These are phyloP conservation scores for Pseudogymnoascus sp. DNA, from an alignment of 2,329 filamentous ascomycete species.

Conservation along the genomic window DNA sequence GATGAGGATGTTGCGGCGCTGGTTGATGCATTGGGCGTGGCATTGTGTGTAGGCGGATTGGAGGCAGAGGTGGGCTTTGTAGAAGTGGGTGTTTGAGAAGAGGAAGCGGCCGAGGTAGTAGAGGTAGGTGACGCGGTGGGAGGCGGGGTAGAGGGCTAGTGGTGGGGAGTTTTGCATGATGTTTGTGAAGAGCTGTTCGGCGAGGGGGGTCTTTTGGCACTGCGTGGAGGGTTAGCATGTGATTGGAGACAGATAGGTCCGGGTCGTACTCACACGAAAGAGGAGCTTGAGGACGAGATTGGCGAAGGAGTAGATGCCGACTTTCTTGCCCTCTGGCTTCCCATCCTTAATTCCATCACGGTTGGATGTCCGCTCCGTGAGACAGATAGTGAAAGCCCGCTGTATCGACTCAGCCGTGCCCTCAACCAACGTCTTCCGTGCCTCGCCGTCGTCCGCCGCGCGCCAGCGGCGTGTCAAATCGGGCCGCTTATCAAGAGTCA, in stretches of 20 bases:
- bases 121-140: constrained; percentile 83
- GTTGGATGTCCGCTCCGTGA: constrained; percentile 68
- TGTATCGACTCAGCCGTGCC: constrained; percentile 82
- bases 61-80: constrained; percentile 65
- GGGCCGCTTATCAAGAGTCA: constrained; percentile 73
- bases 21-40: constrained; percentile 61
- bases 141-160: constrained; percentile 70
- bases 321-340: constrained; percentile 72
- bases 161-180: constrained; percentile 78
- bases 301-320: constrained; percentile 84
- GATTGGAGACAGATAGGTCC: neutral
- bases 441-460: constrained; percentile 46
- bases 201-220: constrained; percentile 75
- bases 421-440: constrained; percentile 73
- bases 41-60: constrained; percentile 76
- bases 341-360: constrained; percentile 47
- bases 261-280: constrained; percentile 57
- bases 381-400: constrained; percentile 81
- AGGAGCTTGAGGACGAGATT: constrained; percentile 84
- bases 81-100: constrained; percentile 77
- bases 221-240: constrained; percentile 25
- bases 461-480: constrained; percentile 64
- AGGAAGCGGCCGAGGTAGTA: constrained; percentile 91
- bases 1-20: constrained; percentile 72
- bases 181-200: constrained; percentile 82